Evolutionary conservation across 2,329 filamentous ascomycete genomes (phyloP).

Genomic region (Stachybotrys echinatus): DNA sequence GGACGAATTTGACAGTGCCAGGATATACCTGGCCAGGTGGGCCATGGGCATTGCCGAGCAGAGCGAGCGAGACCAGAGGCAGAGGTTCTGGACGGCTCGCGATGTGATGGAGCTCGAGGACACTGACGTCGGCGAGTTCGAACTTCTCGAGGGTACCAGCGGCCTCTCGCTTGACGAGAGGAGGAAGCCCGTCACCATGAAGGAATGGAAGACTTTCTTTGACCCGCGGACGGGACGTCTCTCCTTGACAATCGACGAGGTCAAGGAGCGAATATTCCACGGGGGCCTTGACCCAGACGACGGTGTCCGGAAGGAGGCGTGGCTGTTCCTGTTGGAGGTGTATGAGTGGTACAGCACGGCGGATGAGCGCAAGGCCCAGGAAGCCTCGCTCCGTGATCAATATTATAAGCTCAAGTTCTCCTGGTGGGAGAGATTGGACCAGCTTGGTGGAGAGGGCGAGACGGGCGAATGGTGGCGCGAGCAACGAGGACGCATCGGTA

Average conservation of each 20-base stretch:
- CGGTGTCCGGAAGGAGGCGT: constrained; percentile 91
- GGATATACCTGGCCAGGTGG: constrained; percentile 92
- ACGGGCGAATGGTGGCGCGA: constrained; percentile 96
- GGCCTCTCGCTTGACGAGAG: constrained; percentile 70
- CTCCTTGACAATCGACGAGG: constrained; percentile 79
- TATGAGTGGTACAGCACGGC: constrained; percentile 88
- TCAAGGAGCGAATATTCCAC: constrained; percentile 96
- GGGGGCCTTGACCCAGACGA: constrained; percentile 85
- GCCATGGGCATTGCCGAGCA: constrained; percentile 99
- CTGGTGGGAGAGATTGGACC: constrained; percentile 94
- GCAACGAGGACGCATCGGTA: constrained; percentile 89
- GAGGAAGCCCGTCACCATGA: constrained; percentile 69
- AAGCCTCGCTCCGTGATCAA: constrained; percentile 83
- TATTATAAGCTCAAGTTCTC: constrained; percentile 90
- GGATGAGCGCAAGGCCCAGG: constrained; percentile 76
- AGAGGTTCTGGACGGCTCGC: constrained; percentile 86
- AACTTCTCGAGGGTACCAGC: constrained; percentile 78
- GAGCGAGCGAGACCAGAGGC: constrained; percentile 79
- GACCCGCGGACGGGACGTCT: constrained; percentile 69
- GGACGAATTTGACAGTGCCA: constrained; percentile 94
- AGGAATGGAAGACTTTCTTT: constrained; percentile 92
- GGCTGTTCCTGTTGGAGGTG: constrained; percentile 88
- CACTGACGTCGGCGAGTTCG: constrained; percentile 92
- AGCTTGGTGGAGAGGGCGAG: constrained; percentile 72
- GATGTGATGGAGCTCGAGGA: constrained; percentile 93